A percentile compares a stretch with the other conserved stretches of the same genome.
These are phyloP conservation scores for Yamadazyma kanchanaburiensis DNA, from an alignment of 1,139 yeast genomes.

Conservation along the genomic window DNA sequence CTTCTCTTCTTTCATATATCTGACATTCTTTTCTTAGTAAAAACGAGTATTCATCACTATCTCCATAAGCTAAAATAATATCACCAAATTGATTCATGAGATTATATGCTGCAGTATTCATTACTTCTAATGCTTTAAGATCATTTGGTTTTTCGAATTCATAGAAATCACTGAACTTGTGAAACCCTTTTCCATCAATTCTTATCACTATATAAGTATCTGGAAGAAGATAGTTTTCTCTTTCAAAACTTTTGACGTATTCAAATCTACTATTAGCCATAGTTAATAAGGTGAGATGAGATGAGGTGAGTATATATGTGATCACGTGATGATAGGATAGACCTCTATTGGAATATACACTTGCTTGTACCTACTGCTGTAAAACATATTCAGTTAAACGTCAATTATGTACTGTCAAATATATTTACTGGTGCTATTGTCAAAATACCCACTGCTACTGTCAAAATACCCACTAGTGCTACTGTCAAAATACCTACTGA, in stretches of 20 bases:
- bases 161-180: constrained; percentile 72
- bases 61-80: constrained; percentile 82
- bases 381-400: too few relatives aligned
- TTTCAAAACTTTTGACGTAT: constrained; percentile 81
- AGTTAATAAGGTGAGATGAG: background rate
- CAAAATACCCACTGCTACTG: too few relatives aligned
- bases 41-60: constrained; percentile 92
- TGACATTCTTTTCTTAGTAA: constrained; percentile 59
- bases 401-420: too few relatives aligned
- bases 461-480: too few relatives aligned
- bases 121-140: constrained; percentile 63
- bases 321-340: too few relatives aligned
- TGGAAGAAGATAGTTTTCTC: constrained; percentile 68
- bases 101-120: constrained; percentile 76
- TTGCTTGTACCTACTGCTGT: too few relatives aligned
- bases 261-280: constrained; percentile 84
- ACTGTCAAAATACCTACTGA: too few relatives aligned
- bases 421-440: too few relatives aligned
- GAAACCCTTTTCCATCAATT: constrained; percentile 94
- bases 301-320: too few relatives aligned
- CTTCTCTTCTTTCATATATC: constrained; percentile 76
- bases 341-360: too few relatives aligned
- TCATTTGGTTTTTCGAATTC: constrained; percentile 88
- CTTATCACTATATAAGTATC: constrained; percentile 81
- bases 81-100: constrained; percentile 68